phyloP scores from a whole-genome alignment of 2,329 filamentous ascomycete genomes.

The Beauveria asiatica region DNA sequence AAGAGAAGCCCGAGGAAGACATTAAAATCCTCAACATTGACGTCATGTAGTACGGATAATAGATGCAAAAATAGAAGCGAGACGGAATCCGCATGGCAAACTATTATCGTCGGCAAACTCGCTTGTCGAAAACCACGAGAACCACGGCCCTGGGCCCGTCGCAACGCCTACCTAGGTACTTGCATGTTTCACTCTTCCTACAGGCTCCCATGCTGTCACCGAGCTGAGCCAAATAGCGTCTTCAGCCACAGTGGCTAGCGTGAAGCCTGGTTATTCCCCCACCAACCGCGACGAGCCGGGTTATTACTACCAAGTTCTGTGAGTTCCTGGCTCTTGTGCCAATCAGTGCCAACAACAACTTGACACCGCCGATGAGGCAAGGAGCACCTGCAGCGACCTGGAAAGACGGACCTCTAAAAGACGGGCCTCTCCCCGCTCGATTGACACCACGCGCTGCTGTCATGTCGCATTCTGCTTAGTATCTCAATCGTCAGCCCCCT shows the following conservation, averaged over 20 bases:
- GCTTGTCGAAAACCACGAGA: constrained; percentile 5
- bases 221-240: constrained; percentile 11
- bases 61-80: not conserved
- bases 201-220: constrained; percentile 6
- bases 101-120: constrained; percentile 3
- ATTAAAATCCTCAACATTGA: constrained; percentile 94
- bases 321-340: not conserved
- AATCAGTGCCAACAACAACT: not conserved
- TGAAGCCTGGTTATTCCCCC: constrained; percentile 7
- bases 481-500: not conserved
- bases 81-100: not conserved
- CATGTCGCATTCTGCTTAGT: not conserved
- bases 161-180: not conserved
- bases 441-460: not conserved
- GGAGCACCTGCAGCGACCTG: not conserved
- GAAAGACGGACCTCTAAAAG: not conserved
- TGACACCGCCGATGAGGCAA: not conserved
- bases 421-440: constrained; percentile 5
- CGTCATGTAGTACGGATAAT: constrained; percentile 31
- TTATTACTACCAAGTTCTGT: no score
- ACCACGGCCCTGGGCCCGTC: not conserved
- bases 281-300: constrained; percentile 5
- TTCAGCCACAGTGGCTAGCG: constrained; percentile 8
- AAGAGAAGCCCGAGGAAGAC: constrained; percentile 93
- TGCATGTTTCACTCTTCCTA: constrained; percentile 7